Base-by-base conservation (phyloP, 73 alveolate genomes). In the Stentor roeselii region DNA sequence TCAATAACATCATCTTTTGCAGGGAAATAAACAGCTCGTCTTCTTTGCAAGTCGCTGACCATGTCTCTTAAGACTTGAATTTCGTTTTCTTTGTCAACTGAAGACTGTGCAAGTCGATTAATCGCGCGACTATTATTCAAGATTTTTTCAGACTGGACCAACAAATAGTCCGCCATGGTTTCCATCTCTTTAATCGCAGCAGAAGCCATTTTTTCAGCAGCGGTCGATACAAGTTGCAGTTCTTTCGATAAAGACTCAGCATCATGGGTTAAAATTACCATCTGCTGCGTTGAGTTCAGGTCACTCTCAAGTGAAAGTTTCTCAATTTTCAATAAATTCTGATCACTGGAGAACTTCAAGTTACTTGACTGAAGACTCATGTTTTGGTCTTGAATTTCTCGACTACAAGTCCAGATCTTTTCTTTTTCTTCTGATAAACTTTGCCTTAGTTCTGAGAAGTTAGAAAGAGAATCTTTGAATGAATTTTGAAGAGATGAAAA, bases 1-100 rank as follows among this genome's bases (percentile, higher is more conserved):
- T 85, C 91, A 3, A 78, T 42, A n/a, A 50, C 87, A 60, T 85
- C 91, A 34, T 84, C 91, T 74, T 85, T 85, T 37, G 34, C 78
- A 3, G 91, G 83, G 34, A 36, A 38, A 82, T 60, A 85, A 15
- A 59, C 32, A 4, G 59, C 83, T 15, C 36, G n/a, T 3, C 32
- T 58, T 3, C 50, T 27, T 36, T 82, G 75, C 32, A 82, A 42
- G 0, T 82, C 74, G 21, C 32, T 32, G 14, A 82, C 76, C 78
- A 50, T 36, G 0, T 32, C 39, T 35, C 78, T 82, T 39, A 82
- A 39, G 4, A 36, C 30, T 80, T 78, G 83, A 35, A 78, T 85
- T 85, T 85, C 91, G 31, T 11, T 38, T 15, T 85, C 91, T 15
- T 82, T 85, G 39, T 85, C 91, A 38, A 78, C 80, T 27, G 34